Conservation (phyloP, 306 rosid genomes). For the Trifolium fragiferum region DNA sequence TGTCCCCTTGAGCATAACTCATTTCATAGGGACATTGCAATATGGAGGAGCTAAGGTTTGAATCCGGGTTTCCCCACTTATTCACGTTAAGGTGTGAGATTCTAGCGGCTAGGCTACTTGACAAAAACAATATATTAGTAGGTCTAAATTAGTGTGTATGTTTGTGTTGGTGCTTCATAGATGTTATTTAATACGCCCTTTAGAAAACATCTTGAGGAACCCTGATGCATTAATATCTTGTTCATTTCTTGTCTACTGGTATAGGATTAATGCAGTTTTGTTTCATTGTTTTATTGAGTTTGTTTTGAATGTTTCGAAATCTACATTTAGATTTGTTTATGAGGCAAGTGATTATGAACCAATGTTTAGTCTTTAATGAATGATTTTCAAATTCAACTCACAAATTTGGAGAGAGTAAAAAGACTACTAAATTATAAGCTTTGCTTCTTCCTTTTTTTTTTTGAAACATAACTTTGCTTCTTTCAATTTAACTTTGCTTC, state of each 20-base stretch:
- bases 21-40: too few relatives aligned
- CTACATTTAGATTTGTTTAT: slow-evolving; percentile 9
- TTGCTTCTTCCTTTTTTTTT: not conserved
- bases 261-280: not conserved
- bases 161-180: too few relatives aligned
- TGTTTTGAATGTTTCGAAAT: not conserved
- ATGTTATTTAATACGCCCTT: too few relatives aligned
- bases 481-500: too few relatives aligned
- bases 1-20: too few relatives aligned
- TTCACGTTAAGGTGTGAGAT: too few relatives aligned
- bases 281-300: not conserved
- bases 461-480: not conserved
- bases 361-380: not conserved
- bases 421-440: not conserved
- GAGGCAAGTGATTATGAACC: not conserved
- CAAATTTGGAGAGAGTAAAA: not conserved
- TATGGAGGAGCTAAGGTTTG: too few relatives aligned
- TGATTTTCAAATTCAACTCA: not conserved
- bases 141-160: too few relatives aligned
- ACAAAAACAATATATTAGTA: too few relatives aligned
- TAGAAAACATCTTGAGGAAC: not conserved
- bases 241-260: slow-evolving; percentile 1
- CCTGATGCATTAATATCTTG: not conserved
- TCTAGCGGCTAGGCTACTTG: too few relatives aligned
- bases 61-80: too few relatives aligned